phyloP scores from a whole-genome alignment of 331 rosid species.

The Malus hybrid region DNA sequence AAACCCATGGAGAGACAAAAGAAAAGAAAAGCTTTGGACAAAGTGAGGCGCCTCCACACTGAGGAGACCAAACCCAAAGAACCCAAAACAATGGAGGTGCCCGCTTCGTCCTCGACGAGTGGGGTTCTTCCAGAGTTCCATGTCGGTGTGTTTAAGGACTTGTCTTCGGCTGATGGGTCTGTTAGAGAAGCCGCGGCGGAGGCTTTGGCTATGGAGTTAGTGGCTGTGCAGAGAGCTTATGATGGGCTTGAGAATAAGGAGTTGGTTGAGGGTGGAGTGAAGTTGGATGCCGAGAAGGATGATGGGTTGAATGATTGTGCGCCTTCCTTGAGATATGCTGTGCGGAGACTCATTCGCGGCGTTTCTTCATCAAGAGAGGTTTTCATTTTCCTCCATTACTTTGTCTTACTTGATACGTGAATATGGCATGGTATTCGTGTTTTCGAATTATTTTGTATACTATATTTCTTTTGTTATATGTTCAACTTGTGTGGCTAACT shows the following conservation, averaged over 20 bases:
- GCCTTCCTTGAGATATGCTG: constrained; percentile 82
- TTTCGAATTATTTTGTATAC: neutral
- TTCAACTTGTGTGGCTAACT: neutral
- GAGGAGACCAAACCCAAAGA: constrained; percentile 5
- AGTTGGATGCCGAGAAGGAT: constrained; percentile 83
- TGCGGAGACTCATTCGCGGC: constrained; percentile 85
- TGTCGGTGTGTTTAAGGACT: constrained; percentile 86
- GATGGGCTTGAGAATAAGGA: constrained; percentile 53
- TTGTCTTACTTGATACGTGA: neutral
- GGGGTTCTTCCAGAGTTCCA: constrained; percentile 61
- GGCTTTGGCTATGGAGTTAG: constrained; percentile 60
- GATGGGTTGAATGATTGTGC: constrained; percentile 93
- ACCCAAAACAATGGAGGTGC: neutral
- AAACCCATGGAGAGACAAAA: constrained; percentile 85
- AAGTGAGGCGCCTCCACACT: constrained; percentile 31
- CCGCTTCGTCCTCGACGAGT: constrained; percentile 12
- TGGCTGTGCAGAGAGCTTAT: constrained; percentile 65
- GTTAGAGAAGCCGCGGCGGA: constrained; percentile 54
- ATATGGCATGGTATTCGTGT: neutral
- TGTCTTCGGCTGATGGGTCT: constrained; percentile 41
- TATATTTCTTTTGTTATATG: constrained; percentile 2
- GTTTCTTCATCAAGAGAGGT: constrained; percentile 96
- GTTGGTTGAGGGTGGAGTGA: constrained; percentile 46
- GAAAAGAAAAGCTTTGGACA: constrained; percentile 75
- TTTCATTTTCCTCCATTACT: neutral